Conservation (phyloP, 345 rosid species). For the Acer campestre region DNA sequence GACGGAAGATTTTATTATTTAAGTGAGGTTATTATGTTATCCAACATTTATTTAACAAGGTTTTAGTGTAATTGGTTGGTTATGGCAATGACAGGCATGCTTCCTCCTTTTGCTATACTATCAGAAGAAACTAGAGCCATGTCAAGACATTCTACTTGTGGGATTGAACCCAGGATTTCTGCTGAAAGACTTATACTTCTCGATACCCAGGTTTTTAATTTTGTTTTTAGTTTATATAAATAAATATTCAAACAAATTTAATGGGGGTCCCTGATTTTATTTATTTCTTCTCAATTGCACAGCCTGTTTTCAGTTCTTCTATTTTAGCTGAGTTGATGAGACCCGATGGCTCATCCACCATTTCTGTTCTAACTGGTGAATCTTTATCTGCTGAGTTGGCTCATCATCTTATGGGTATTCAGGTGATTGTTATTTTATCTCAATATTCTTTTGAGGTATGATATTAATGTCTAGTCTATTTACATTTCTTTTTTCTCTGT, state of each 20-base stretch:
- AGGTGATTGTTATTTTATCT: conserved; percentile 44
- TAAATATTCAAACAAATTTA: background rate
- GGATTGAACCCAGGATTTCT: conserved; percentile 83
- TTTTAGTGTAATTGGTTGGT: too few relatives aligned
- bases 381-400: conserved; percentile 78
- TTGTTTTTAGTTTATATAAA: background rate
- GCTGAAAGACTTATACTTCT: conserved; percentile 78
- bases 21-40: too few relatives aligned
- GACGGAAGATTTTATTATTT: too few relatives aligned
- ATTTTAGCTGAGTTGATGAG: conserved; percentile 75
- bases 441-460: conserved; percentile 8
- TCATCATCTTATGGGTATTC: conserved; percentile 76
- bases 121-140: conserved; percentile 66
- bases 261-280: background rate
- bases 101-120: conserved; percentile 66
- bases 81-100: conserved; percentile 50
- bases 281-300: conserved; percentile 38
- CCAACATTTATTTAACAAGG: too few relatives aligned
- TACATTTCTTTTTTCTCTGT: conserved; percentile 25
- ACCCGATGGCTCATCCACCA: conserved; percentile 73
- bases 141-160: conserved; percentile 72
- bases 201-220: conserved; percentile 62
- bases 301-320: conserved; percentile 83
- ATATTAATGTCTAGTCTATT: conserved; percentile 29
- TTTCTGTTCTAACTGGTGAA: conserved; percentile 68